Evolutionary conservation across 2,329 filamentous ascomycete species (phyloP).

Genomic region (Aspergillus chevalieri): DNA sequence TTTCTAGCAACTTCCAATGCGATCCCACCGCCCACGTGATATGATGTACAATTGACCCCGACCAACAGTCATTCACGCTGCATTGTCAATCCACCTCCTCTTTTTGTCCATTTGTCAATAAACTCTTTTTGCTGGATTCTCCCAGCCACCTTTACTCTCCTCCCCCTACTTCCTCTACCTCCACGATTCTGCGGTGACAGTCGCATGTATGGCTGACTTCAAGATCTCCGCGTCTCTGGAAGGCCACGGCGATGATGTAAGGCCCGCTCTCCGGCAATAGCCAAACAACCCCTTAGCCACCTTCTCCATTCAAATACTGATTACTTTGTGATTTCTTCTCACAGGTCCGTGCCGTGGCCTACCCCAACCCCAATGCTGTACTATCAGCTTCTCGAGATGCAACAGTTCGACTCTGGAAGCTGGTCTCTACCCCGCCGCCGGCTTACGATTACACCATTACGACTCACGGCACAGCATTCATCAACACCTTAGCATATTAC

Average conservation of each 20-base stretch:
- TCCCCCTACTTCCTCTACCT: slow-evolving; percentile 1
- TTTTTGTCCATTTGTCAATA: background rate
- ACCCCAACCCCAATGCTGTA: slow-evolving; percentile 64
- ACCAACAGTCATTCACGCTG: background rate
- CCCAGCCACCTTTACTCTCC: background rate
- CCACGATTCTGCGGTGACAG: background rate
- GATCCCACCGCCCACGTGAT: slow-evolving; percentile 29
- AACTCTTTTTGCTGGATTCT: background rate
- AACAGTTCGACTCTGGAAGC: slow-evolving; percentile 81
- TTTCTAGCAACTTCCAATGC: slow-evolving; percentile 10
- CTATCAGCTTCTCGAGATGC: slow-evolving; percentile 87
- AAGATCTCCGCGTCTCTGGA: slow-evolving; percentile 86
- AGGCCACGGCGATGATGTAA: slow-evolving; percentile 90
- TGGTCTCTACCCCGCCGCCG: slow-evolving; percentile 59
- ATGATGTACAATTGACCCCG: slow-evolving; percentile 18
- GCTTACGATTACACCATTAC: slow-evolving; percentile 71
- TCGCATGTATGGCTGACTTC: slow-evolving; percentile 65
- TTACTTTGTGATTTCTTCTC: slow-evolving; percentile 52
- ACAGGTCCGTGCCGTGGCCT: slow-evolving; percentile 81
- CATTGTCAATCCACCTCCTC: background rate
- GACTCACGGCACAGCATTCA: slow-evolving; percentile 73
- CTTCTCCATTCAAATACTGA: slow-evolving; percentile 34
- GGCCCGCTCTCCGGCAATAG: slow-evolving; percentile 23
- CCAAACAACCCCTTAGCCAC: background rate
- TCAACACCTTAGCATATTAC: slow-evolving; percentile 77